Evolutionary conservation across 2,329 filamentous ascomycete species (phyloP).

Genomic region (Cytospora schulzeri): DNA sequence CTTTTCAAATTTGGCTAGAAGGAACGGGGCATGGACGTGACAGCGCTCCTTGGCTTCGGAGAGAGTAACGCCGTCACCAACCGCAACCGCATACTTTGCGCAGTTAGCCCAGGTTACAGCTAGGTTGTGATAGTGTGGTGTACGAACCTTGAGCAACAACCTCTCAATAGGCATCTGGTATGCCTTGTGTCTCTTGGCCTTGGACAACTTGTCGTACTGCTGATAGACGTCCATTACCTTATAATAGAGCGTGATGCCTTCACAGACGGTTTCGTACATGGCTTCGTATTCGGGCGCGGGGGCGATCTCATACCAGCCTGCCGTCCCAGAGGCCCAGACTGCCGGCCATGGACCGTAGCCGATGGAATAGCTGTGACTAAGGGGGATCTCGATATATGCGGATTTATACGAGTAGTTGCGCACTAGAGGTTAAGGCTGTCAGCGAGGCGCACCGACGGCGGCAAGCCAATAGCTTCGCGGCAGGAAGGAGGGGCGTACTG

Average conservation of each 20-base stretch:
- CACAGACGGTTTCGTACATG: slow-evolving; percentile 61
- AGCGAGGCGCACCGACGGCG: not conserved
- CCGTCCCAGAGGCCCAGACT: slow-evolving; percentile 66
- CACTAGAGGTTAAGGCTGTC: slow-evolving; percentile 34
- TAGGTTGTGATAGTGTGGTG: not conserved
- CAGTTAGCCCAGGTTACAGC: slow-evolving; percentile 23
- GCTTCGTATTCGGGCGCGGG: slow-evolving; percentile 59
- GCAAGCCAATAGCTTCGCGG: not conserved
- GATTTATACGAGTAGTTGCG: slow-evolving; percentile 37
- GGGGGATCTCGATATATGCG: slow-evolving; percentile 57
- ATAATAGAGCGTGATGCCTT: slow-evolving; percentile 67
- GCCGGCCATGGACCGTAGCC: slow-evolving; percentile 55
- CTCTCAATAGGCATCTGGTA: slow-evolving; percentile 36
- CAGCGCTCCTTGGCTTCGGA: slow-evolving; percentile 52
- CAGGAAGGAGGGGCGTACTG: slow-evolving; percentile 37
- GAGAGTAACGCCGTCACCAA: slow-evolving; percentile 55
- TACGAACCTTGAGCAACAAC: slow-evolving; percentile 41
- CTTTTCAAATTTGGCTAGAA: slow-evolving; percentile 54
- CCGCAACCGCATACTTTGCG: slow-evolving; percentile 50
- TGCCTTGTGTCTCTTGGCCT: slow-evolving; percentile 40
- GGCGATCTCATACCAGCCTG: slow-evolving; percentile 70
- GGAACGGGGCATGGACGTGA: slow-evolving; percentile 51
- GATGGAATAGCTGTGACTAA: slow-evolving; percentile 54
- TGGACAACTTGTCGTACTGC: slow-evolving; percentile 29
- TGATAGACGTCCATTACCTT: slow-evolving; percentile 61